These are phyloP conservation scores for Protomyces gravidus DNA, from an alignment of 1,139 yeast species.

Conservation along the genomic window DNA sequence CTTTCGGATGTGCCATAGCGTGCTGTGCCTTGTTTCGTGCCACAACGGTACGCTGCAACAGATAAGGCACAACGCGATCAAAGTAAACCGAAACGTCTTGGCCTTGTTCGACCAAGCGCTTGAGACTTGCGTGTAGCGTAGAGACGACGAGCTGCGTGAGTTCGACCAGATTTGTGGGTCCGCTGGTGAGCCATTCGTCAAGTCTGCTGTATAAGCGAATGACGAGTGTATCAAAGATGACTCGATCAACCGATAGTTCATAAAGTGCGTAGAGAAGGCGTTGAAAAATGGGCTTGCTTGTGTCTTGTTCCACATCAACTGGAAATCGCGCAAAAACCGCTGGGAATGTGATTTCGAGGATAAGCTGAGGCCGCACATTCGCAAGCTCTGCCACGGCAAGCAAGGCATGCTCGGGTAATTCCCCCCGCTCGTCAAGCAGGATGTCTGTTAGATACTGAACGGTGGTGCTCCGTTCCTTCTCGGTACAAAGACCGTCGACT, in stretches of 20 bases:
- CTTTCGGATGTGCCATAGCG: slow-evolving; percentile 11
- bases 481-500: slow-evolving; percentile 48
- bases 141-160: slow-evolving; percentile 31
- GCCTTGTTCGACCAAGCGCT: slow-evolving; percentile 35
- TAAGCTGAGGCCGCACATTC: slow-evolving; percentile 44
- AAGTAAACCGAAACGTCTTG: slow-evolving; percentile 43
- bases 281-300: slow-evolving; percentile 31
- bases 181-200: slow-evolving; percentile 33
- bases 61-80: slow-evolving; percentile 35
- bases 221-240: slow-evolving; percentile 41
- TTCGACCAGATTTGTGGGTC: slow-evolving; percentile 21
- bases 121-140: slow-evolving; percentile 30
- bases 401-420: slow-evolving; percentile 44
- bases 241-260: slow-evolving; percentile 38
- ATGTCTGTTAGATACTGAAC: slow-evolving; percentile 66
- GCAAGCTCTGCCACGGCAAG: slow-evolving; percentile 55
- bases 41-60: slow-evolving; percentile 33
- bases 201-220: slow-evolving; percentile 41
- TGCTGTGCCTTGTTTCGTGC: slow-evolving; percentile 17
- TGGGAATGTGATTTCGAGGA: slow-evolving; percentile 61
- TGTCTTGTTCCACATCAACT: slow-evolving; percentile 39
- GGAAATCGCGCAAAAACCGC: slow-evolving; percentile 54
- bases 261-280: slow-evolving; percentile 39
- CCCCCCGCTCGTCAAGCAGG: slow-evolving; percentile 48
- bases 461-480: slow-evolving; percentile 57